These are phyloP conservation scores for Starmerella tilneyi DNA, from an alignment of 805 yeast genomes.

Conservation along the genomic window DNA sequence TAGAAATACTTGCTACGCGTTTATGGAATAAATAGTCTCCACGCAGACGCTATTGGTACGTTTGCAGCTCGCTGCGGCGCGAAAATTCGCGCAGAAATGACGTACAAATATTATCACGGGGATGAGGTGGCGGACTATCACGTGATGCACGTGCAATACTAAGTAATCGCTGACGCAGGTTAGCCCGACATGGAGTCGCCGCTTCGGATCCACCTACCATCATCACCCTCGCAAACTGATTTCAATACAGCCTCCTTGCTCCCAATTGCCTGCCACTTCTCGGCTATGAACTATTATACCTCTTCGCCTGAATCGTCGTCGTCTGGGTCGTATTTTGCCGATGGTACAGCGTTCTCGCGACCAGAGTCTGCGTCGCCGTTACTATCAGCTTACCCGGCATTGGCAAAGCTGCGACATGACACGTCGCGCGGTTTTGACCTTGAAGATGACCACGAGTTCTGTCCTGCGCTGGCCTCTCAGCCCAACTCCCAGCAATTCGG, in stretches of 20 bases:
- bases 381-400: conserved; percentile 23
- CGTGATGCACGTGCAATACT: conserved; percentile 3
- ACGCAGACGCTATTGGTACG: too few species aligned
- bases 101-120: too few species aligned
- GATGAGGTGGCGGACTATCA: neutral
- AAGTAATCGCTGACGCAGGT: too few species aligned
- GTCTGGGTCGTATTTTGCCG: conserved; percentile 20
- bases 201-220: neutral
- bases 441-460: conserved; percentile 64
- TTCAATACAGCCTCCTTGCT: neutral
- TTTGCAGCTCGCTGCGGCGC: too few species aligned
- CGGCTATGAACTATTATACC: conserved; percentile 19
- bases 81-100: too few species aligned
- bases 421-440: conserved; percentile 58
- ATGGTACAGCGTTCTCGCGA: conserved; percentile 18
- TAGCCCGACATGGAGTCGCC: neutral
- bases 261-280: conserved; percentile 5
- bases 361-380: conserved; percentile 30
- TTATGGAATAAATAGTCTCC: too few species aligned
- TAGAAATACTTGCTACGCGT: too few species aligned
- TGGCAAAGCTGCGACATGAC: conserved; percentile 29
- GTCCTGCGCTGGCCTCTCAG: conserved; percentile 36
- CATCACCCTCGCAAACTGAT: neutral
- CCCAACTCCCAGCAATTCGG: neutral
- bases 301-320: conserved; percentile 24